A percentile compares a stretch with the other conserved stretches of the same genome.
Evolutionary conservation across 768 basidiomycete genomes (phyloP).

Genomic region (Coprinopsis strossmayeri): DNA sequence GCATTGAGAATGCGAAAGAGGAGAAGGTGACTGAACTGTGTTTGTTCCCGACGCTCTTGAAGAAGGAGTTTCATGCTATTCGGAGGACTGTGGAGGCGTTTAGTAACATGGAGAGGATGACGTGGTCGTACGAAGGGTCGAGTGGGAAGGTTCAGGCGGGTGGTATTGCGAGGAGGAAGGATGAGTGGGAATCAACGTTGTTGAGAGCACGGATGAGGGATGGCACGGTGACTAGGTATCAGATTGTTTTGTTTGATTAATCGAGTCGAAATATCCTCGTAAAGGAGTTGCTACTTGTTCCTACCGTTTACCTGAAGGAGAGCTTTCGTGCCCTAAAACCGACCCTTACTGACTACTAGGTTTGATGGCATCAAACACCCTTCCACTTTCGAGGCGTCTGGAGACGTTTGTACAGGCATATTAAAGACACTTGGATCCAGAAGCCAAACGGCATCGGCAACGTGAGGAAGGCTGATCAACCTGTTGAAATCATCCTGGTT

Average conservation of each 20-base stretch:
- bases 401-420: too few species aligned
- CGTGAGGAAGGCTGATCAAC: too few species aligned
- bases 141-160: neutral
- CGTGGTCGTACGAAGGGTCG: neutral
- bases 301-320: too few species aligned
- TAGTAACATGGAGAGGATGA: neutral
- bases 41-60: conserved; percentile 4
- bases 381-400: too few species aligned
- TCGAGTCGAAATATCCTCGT: too few species aligned
- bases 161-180: neutral
- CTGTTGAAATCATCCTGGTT: too few species aligned
- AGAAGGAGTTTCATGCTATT: conserved; percentile 1
- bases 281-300: too few species aligned
- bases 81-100: conserved; percentile 8
- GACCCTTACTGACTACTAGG: too few species aligned
- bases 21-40: neutral
- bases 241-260: neutral
- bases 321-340: too few species aligned
- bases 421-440: too few species aligned
- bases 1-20: conserved; percentile 2
- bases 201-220: neutral
- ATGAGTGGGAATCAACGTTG: neutral
- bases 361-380: too few species aligned
- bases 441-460: too few species aligned
- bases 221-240: neutral